Evolutionary conservation across 495 filamentous ascomycete genomes (phyloP), one percentile per base, ranked within the genome.

Genomic region (Trichoderma erinaceum): DNA sequence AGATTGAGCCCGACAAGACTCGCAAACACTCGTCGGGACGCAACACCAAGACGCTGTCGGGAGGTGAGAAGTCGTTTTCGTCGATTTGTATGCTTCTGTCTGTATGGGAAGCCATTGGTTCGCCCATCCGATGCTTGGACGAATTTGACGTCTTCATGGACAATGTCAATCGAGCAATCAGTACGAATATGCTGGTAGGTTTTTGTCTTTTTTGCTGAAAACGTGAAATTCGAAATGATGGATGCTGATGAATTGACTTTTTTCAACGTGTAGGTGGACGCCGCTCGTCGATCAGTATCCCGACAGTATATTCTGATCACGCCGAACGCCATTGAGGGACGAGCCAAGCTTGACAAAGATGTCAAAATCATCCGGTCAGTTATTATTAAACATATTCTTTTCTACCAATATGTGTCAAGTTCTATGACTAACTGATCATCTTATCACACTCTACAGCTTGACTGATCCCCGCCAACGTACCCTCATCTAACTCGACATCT

Each of bases 131-230:
- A 48, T 98, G 96, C 74, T 84, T 99, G 64, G 95, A 99, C 78
- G 95, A 99, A 78, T 99, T 97, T 73, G 95, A 99, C 79, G 95
- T 99, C 50, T 99, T 96, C 80, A 99, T 99, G 95, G 95, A 99
- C 73, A 90, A 88, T 70, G 92, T 97, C 67, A 99, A 99, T 76
- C 86, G 95, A 58, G 92, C 91, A 66, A 90, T 96, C 72, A 94
- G 91, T 72, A 96, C 96, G 70, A 90, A 90, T 70, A 93, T 98
- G 92, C 94, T 99, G 73, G 92, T 93, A 81, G 78, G 88, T 80
- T 38, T 13, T 29, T 61, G 11, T 21, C 11, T 12, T n/a, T 66
- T 65, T 23, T 48, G 65, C 6, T 38, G 65, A 35, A 13, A 32
- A 41, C 70, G n/a, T 3, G 10, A 41, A 21, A 41, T 21, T 4